A percentile compares a stretch with the other conserved stretches of the same genome.
Conservation (phyloP, 1,284 basidiomycete species). For the Ceratobasidium sp. region DNA sequence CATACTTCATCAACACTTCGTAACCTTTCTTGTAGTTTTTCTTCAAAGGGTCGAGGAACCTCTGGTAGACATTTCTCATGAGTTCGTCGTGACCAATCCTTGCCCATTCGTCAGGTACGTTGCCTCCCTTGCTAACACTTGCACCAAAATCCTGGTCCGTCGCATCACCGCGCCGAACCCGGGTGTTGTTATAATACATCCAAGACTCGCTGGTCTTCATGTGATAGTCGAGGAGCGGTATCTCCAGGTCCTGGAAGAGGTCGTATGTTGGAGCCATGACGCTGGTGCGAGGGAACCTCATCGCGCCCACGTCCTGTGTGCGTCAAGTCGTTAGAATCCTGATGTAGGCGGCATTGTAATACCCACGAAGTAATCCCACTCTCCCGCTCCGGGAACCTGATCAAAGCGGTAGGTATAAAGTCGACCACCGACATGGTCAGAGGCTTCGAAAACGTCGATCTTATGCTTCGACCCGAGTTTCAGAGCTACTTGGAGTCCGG, state of each 20-base stretch:
- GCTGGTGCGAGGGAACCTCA: not conserved
- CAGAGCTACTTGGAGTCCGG: conserved; percentile 7
- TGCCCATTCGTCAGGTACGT: not conserved
- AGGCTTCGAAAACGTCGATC: conserved; percentile 13
- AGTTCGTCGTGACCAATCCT: not conserved
- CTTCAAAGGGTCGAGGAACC: not conserved
- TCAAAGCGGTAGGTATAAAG: conserved; percentile 15
- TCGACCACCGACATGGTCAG: not conserved
- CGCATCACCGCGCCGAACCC: not conserved
- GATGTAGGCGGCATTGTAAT: not conserved
- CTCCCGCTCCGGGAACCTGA: not conserved
- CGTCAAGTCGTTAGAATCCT: too few relatives aligned
- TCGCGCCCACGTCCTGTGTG: not conserved
- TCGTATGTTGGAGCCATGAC: not conserved
- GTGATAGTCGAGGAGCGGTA: not conserved
- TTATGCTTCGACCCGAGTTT: not conserved
- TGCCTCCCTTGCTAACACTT: not conserved
- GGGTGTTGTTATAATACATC: not conserved
- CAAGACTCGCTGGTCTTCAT: not conserved
- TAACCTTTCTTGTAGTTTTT: not conserved
- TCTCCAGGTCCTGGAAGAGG: not conserved
- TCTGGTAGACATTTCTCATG: not conserved
- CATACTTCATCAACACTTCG: not conserved
- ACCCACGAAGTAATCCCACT: conserved; percentile 21
- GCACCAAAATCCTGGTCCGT: not conserved